Percentiles rank a stretch among this genome's conserved stretches.
These are phyloP conservation scores for Aegilops longissima DNA, from an alignment of 176 grass and related monocot species.

Conservation along the genomic window DNA sequence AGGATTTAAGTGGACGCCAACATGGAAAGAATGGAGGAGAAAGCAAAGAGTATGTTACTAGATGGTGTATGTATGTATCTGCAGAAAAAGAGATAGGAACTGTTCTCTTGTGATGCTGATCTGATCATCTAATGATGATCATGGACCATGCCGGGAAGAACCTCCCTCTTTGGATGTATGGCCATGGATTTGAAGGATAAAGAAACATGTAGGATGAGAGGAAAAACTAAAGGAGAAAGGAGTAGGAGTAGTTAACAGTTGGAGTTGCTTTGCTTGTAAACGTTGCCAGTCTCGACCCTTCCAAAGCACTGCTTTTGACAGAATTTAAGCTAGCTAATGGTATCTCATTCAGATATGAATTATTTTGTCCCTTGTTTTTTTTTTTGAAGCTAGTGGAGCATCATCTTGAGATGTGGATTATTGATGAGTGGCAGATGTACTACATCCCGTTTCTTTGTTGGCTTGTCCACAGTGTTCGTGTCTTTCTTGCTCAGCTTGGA, in stretches of 20 bases:
- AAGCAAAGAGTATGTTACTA: not conserved
- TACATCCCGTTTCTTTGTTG: not conserved
- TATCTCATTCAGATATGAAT: too few species aligned
- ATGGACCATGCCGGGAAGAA: slow-evolving; percentile 21
- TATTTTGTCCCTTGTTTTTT: too few species aligned
- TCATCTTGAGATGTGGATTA: not conserved
- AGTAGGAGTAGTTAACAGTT: not conserved
- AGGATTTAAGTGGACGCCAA: slow-evolving; percentile 49
- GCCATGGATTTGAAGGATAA: not conserved
- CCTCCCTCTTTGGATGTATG: slow-evolving; percentile 11
- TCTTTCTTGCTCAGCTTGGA: not conserved
- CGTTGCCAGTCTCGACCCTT: not conserved
- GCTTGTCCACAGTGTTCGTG: not conserved
- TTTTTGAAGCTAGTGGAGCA: too few species aligned
- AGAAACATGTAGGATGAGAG: not conserved
- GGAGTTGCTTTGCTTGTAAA: not conserved
- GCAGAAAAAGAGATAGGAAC: slow-evolving; percentile 16
- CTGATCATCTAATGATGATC: slow-evolving; percentile 24
- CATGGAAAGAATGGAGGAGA: slow-evolving; percentile 32
- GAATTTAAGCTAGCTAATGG: not conserved
- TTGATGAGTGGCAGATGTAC: not conserved
- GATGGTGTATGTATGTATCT: slow-evolving; percentile 19
- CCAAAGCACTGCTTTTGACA: not conserved
- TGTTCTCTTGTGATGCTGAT: slow-evolving; percentile 20
- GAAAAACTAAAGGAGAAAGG: not conserved